Conservation (phyloP, 78 protist genomes). For the Carpediemonas membranifera region DNA sequence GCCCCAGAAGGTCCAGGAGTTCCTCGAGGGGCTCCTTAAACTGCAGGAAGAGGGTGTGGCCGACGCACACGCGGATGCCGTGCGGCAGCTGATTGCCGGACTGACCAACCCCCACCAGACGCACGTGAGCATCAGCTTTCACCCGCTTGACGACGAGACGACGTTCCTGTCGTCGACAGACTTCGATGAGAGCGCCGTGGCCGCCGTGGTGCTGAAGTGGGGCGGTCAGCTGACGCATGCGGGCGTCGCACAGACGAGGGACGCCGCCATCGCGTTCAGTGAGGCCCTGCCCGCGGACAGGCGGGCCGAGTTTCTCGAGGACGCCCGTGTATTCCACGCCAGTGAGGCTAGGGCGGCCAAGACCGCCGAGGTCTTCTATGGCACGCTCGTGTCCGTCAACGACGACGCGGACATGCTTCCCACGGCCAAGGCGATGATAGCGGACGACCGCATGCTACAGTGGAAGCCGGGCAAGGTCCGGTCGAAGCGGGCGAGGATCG, state of each 20-base stretch:
- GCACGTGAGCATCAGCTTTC: too few species aligned
- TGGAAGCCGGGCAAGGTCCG: neutral
- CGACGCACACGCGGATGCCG: too few species aligned
- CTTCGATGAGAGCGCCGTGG: too few species aligned
- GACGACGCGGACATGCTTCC: neutral
- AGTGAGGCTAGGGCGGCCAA: slow-evolving; percentile 1
- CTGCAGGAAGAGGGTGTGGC: too few species aligned
- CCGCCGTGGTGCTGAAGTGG: too few species aligned
- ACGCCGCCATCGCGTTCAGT: neutral
- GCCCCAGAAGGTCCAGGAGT: too few species aligned
- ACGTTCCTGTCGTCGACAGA: too few species aligned
- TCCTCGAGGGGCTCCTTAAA: too few species aligned
- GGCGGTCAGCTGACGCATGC: slow-evolving; percentile 11
- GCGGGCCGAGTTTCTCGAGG: neutral
- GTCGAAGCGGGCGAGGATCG: neutral
- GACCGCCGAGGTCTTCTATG: slow-evolving; percentile 2
- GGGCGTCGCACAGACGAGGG: neutral
- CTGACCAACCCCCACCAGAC: too few species aligned
- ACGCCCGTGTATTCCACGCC: neutral
- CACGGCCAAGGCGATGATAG: neutral
- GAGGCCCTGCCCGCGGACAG: neutral
- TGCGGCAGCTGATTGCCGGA: too few species aligned
- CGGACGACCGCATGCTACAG: neutral
- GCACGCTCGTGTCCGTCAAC: neutral
- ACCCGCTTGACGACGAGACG: too few species aligned